phyloP scores from a whole-genome alignment of 2,329 filamentous ascomycete genomes.

The Nannizziopsis arthrosporioides region DNA sequence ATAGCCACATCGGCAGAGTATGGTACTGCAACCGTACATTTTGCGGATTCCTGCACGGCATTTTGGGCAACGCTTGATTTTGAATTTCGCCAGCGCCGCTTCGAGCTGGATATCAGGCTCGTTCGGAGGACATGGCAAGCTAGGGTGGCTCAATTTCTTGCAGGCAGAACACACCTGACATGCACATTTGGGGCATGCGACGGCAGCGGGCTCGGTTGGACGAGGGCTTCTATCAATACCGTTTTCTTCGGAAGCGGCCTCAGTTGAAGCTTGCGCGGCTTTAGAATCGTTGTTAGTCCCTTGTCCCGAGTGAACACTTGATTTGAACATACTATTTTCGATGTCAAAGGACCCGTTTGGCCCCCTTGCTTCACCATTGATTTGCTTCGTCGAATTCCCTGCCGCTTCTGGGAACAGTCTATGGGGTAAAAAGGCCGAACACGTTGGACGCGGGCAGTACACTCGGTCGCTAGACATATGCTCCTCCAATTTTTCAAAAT shows the following conservation, averaged over 20 bases:
- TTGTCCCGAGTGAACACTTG: no score
- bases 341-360: slow-evolving; percentile 19
- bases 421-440: slow-evolving; percentile 39
- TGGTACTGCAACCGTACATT: slow-evolving; percentile 40
- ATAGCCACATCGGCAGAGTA: slow-evolving; percentile 40
- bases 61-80: slow-evolving; percentile 41
- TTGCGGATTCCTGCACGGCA: slow-evolving; percentile 38
- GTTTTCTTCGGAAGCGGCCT: slow-evolving; percentile 14
- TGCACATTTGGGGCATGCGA: slow-evolving; percentile 37
- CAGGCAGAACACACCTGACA: slow-evolving; percentile 36
- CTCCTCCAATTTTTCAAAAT: slow-evolving; percentile 38
- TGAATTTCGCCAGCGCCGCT: slow-evolving; percentile 31
- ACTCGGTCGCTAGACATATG: slow-evolving; percentile 35
- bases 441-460: slow-evolving; percentile 40
- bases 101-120: slow-evolving; percentile 28
- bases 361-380: no score
- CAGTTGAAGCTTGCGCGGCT: slow-evolving; percentile 18
- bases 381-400: slow-evolving; percentile 14
- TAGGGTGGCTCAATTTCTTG: slow-evolving; percentile 31
- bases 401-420: slow-evolving; percentile 19
- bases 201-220: slow-evolving; percentile 14
- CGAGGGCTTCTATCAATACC: no score
- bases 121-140: slow-evolving; percentile 25
- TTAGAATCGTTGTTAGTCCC: slow-evolving; percentile 10
- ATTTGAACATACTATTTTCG: not conserved